Conservation (phyloP, 106 monocot species). For the Alisma plantagoaquatica region DNA sequence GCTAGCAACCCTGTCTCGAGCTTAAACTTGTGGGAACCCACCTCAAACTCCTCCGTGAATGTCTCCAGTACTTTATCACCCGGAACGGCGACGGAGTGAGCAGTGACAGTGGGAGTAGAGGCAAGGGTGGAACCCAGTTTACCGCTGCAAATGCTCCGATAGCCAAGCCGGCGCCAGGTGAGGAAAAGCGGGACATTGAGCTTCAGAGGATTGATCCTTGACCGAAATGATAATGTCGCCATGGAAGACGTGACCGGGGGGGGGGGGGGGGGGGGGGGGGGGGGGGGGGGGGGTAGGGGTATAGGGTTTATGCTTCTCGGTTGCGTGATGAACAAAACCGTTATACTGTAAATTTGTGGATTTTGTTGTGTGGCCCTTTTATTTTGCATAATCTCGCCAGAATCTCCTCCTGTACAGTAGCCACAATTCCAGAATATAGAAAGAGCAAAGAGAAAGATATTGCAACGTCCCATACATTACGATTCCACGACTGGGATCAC, state of each 20-base stretch:
- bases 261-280: neutral
- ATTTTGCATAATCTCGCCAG: too few relatives aligned
- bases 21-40: constrained; percentile 59
- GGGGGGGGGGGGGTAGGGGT: neutral
- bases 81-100: constrained; percentile 6
- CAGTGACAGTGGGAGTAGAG: neutral
- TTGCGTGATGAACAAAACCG: too few relatives aligned
- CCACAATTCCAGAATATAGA: too few relatives aligned
- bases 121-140: constrained; percentile 5
- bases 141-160: constrained; percentile 16
- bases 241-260: neutral
- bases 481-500: too few relatives aligned
- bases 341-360: too few relatives aligned
- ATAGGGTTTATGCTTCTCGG: constrained; percentile 12
- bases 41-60: constrained; percentile 80
- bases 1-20: constrained; percentile 88
- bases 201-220: neutral
- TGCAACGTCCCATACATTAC: too few relatives aligned
- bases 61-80: constrained; percentile 52
- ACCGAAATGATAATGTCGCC: too few relatives aligned
- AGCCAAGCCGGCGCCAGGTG: neutral
- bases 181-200: constrained; percentile 5
- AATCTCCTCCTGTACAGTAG: too few relatives aligned
- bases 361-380: too few relatives aligned
- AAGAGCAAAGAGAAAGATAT: too few relatives aligned